Conservation (phyloP, 2,329 filamentous ascomycete genomes). For the Scedosporium aurantiacum region DNA sequence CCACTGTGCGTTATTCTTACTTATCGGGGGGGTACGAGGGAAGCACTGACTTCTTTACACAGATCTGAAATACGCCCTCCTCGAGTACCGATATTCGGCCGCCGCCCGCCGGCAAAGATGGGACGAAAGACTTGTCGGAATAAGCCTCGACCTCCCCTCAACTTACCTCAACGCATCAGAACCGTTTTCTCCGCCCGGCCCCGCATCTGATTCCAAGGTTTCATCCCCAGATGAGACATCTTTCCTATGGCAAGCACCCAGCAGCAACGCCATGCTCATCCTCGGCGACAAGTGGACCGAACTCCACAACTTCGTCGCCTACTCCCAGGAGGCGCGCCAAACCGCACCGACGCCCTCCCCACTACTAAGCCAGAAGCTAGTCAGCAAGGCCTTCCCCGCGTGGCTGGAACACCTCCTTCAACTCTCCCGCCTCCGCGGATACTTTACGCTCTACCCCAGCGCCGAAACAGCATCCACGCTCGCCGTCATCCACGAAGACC, state of each 20-base stretch:
- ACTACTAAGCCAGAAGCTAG: conserved; percentile 32
- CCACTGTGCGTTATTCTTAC: conserved; percentile 45
- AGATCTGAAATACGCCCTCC: conserved; percentile 64
- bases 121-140: conserved; percentile 54
- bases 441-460: conserved; percentile 69
- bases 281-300: conserved; percentile 81
- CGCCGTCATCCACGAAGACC: conserved; percentile 66
- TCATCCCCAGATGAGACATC: conserved; percentile 30
- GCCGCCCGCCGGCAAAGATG: conserved; percentile 29
- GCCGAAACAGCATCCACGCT: conserved; percentile 42
- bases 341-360: conserved; percentile 22
- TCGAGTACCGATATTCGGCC: conserved; percentile 67
- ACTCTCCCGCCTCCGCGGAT: conserved; percentile 65
- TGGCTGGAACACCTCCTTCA: conserved; percentile 73
- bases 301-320: conserved; percentile 67
- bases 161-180: conserved; percentile 49
- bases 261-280: conserved; percentile 70
- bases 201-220: conserved; percentile 20
- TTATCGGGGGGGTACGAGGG: background rate
- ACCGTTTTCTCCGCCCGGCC: conserved; percentile 35
- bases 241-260: conserved; percentile 79
- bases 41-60: conserved; percentile 10
- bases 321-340: conserved; percentile 25
- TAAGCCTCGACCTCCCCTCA: conserved; percentile 67
- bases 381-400: conserved; percentile 59